Percentiles rank a stretch among this genome's conserved stretches.
These are phyloP conservation scores for Graphiopsis chlorocephala DNA, from an alignment of 2,329 filamentous ascomycete genomes.

Conservation along the genomic window DNA sequence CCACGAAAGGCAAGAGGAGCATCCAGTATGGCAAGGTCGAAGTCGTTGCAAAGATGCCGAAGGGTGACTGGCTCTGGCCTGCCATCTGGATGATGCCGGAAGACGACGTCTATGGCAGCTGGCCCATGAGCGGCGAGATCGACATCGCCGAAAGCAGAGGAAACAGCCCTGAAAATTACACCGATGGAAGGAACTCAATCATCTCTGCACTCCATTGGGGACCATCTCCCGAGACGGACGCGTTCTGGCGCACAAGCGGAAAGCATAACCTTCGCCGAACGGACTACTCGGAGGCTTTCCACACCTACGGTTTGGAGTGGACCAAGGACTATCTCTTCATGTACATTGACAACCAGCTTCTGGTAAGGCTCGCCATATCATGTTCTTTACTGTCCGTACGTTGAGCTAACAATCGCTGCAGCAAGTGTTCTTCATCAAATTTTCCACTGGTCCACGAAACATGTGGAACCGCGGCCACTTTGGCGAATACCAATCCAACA, in stretches of 20 bases:
- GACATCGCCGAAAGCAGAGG: slow-evolving; percentile 75
- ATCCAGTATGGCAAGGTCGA: slow-evolving; percentile 79
- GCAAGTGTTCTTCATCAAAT: slow-evolving; percentile 70
- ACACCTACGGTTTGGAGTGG: slow-evolving; percentile 79
- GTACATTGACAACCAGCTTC: slow-evolving; percentile 73
- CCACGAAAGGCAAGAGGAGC: slow-evolving; percentile 64
- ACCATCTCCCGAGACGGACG: slow-evolving; percentile 66
- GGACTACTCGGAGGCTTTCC: slow-evolving; percentile 64
- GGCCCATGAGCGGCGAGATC: slow-evolving; percentile 76
- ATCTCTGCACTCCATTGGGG: slow-evolving; percentile 76
- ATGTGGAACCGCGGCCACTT: slow-evolving; percentile 33
- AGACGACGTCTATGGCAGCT: slow-evolving; percentile 65
- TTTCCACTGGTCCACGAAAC: slow-evolving; percentile 20
- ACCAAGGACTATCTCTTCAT: slow-evolving; percentile 81
- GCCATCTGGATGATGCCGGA: slow-evolving; percentile 83
- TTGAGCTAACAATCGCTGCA: background rate
- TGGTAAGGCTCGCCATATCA: slow-evolving; percentile 33
- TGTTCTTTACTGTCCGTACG: too few species aligned
- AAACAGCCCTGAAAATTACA: slow-evolving; percentile 60
- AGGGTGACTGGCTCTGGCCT: slow-evolving; percentile 81
- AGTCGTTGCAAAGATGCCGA: slow-evolving; percentile 69
- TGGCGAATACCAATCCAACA: slow-evolving; percentile 24
- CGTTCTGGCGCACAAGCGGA: slow-evolving; percentile 76
- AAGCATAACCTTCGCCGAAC: slow-evolving; percentile 71
- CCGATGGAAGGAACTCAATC: slow-evolving; percentile 76